Conservation (phyloP, 495 filamentous ascomycete species). For the Sabuloglossum arenarium region DNA sequence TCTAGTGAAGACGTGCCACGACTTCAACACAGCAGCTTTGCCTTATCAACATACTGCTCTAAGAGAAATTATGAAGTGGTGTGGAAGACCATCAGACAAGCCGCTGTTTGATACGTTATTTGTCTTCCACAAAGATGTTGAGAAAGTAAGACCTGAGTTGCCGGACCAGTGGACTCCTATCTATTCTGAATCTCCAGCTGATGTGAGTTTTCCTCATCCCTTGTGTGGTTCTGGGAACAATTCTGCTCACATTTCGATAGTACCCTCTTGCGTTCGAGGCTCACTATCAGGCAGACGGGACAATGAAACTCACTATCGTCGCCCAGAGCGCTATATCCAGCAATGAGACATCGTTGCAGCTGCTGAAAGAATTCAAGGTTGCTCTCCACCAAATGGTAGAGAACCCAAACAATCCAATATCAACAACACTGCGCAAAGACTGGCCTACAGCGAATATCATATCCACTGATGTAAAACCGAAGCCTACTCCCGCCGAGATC, state of each 20-base stretch:
- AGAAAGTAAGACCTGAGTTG: slow-evolving; percentile 9
- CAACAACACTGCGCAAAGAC: background rate
- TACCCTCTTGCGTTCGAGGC: slow-evolving; percentile 63
- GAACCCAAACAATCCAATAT: background rate
- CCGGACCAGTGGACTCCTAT: slow-evolving; percentile 31
- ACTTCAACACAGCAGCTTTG: slow-evolving; percentile 35
- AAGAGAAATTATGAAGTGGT: slow-evolving; percentile 53
- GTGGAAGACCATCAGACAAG: slow-evolving; percentile 26
- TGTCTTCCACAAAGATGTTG: slow-evolving; percentile 44
- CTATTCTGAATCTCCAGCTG: slow-evolving; percentile 26
- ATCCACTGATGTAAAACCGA: background rate
- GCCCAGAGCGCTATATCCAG: slow-evolving; percentile 24
- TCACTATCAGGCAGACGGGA: slow-evolving; percentile 23
- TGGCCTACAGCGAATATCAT: background rate
- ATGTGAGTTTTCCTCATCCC: slow-evolving; percentile 20
- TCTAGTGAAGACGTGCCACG: slow-evolving; percentile 32
- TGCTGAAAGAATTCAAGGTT: slow-evolving; percentile 23
- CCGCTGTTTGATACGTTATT: slow-evolving; percentile 69
- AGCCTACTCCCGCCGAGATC: background rate
- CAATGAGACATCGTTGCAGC: slow-evolving; percentile 8
- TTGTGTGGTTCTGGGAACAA: background rate
- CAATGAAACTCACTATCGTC: slow-evolving; percentile 31
- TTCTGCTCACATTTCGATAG: slow-evolving; percentile 7
- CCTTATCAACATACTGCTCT: slow-evolving; percentile 52
- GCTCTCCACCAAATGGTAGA: slow-evolving; percentile 13